Base-by-base conservation (phyloP, 1,139 yeast species). In the Taiozyma onychis region DNA sequence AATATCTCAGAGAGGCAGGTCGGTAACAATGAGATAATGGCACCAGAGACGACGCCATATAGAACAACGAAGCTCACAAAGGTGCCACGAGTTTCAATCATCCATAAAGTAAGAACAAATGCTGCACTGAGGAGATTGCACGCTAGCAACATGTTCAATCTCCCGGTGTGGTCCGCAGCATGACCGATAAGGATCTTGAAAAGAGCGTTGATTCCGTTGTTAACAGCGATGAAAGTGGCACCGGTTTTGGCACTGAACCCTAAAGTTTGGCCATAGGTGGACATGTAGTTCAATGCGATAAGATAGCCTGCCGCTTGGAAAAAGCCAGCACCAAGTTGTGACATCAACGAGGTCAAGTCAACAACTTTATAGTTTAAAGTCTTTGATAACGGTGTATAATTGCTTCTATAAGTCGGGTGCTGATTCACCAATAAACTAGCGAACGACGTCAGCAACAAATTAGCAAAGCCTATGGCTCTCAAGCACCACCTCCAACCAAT, bases 1-100 rank as follows among this genome's bases (percentile, higher is more conserved):
- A 75, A 69, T 18, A 77, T 70, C 39, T 73, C 74, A 1, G 77
- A 74, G 47, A 77, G 71, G 54, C 81, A 76, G 6, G 74, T 73
- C 3, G 81, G 81, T 2, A 78, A 69, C 44, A 76, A 49, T 14
- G 77, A 66, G 50, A 77, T 59, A 7, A 77, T 69, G 0, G 77
- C 71, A 1, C 79, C 79, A 4, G 75, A 69, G 51, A 75, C 72
- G 58, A 80, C 76, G 0, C 88, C 88, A 50, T 78, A 78, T 1
- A 77, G 42, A 0, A 71, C 72, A 5, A 81, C 71, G 59, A 37
- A 37, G 14, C 24, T 21, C 24, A 37, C 41, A 37, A 37, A 37
- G 6, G 41, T 37, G 24, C 41, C 41, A 49, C 60, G 59, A 1
- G 65, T 51, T 4, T 66, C 55, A 7, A 66, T 63, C 56, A 68